Evolutionary conservation across 176 grass and related monocot species (phyloP), one percentile per base, ranked within the genome.

Genomic region (Carex kokanica): DNA sequence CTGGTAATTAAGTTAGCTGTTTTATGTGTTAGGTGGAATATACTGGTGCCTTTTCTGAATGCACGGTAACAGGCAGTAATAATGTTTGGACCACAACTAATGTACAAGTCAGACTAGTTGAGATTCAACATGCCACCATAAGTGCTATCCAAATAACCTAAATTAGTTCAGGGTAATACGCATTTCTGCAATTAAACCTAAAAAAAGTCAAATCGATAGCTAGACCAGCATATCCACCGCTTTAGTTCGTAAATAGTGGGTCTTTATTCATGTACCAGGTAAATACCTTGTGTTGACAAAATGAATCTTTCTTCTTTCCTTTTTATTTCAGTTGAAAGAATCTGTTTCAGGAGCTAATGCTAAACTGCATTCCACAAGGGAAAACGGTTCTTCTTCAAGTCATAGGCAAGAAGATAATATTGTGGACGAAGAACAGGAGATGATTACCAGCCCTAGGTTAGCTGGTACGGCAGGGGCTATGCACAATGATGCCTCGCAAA

Each of bases 251-350:
- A 49, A 49, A 49, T 49, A 49, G 45, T 49, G 45, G 45, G 45
- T 49, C 49, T 49, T 12, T 49, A 18, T 78, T 29, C 6, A 32
- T 56, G 25, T 78, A 78, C 25, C 49, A 49, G 15, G 15, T 53
- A 55, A 51, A 49, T 49, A 49, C 24, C 47, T 75, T 78, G 65
- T 56, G 24, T 78, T 17, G 51, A 78, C 24, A 32, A 17, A 78
- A 31, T 78, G 73, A 78, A 54, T 14, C 3, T 78, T 15, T 17
- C 2, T 78, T 64, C 56, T 64, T 41, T 64, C n/a, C 40, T 80
- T 41, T 81, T 65, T 68, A 7, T 27, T 82, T 82, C 41, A 82
- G 80, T 62, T 82, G 31, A 47, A 82, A 82, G 40, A 82, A 49
- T 82, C 24, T 64, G 80, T 54, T 15, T 82, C 43, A 52, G 21